phyloP scores from a whole-genome alignment of 768 basidiomycete genomes.

The Hirschioporus abietinus region DNA sequence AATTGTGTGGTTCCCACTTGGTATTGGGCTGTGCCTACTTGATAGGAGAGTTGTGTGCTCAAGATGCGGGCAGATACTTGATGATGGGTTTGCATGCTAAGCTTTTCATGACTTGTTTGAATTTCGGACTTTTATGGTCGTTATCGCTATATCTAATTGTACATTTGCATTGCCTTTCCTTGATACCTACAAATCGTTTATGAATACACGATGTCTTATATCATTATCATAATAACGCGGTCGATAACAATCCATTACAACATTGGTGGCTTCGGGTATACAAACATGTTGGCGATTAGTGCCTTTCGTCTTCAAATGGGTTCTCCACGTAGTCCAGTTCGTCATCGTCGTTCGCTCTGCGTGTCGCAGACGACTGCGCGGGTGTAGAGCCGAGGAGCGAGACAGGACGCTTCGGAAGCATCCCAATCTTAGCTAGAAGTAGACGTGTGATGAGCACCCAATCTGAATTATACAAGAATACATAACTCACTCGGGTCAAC shows the following conservation, averaged over 20 bases:
- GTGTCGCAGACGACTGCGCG: background rate
- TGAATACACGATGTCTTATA: background rate
- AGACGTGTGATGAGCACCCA: background rate
- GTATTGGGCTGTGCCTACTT: conserved; percentile 70
- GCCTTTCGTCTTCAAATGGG: conserved; percentile 18
- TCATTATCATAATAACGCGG: background rate
- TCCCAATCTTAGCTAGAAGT: conserved; percentile 15
- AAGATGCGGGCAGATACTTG: conserved; percentile 37
- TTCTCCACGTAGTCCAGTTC: conserved; percentile 21
- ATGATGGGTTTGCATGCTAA: conserved; percentile 25
- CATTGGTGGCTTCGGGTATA: background rate
- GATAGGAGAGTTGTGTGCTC: conserved; percentile 65
- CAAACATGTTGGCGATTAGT: background rate
- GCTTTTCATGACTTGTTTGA: background rate
- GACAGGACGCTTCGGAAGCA: conserved; percentile 24
- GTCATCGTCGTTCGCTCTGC: conserved; percentile 13
- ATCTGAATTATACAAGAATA: background rate
- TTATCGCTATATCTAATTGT: background rate
- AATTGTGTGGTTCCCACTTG: conserved; percentile 82
- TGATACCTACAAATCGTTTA: background rate
- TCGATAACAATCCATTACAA: background rate
- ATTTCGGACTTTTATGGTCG: background rate
- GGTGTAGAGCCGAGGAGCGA: conserved; percentile 13
- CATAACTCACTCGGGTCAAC: background rate
- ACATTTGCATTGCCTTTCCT: background rate